Evolutionary conservation across 495 filamentous ascomycete genomes (phyloP).

Genomic region (Neurospora sp.): DNA sequence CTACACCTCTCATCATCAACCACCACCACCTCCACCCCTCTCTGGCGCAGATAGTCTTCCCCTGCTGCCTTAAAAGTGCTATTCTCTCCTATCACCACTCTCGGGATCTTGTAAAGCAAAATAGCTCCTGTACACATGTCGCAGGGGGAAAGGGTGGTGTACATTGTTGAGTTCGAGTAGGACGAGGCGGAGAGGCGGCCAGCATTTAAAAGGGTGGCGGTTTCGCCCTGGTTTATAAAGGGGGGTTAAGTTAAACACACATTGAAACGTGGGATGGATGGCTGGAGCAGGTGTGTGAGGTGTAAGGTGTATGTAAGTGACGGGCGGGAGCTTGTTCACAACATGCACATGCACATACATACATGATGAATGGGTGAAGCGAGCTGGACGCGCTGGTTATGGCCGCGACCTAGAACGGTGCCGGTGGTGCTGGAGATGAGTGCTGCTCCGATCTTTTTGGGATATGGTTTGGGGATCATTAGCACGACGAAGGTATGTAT

Average conservation of each 20-base stretch:
- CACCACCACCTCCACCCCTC: conserved; percentile 68
- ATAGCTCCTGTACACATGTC: conserved; percentile 82
- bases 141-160: conserved; percentile 78
- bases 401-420: conserved; percentile 65
- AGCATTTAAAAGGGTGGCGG: conserved; percentile 66
- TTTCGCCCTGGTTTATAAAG: conserved; percentile 41
- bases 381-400: conserved; percentile 75
- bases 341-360: background rate
- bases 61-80: conserved; percentile 61
- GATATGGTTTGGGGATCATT: background rate
- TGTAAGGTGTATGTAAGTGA: too few species aligned
- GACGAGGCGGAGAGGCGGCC: conserved; percentile 62
- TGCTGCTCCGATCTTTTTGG: conserved; percentile 52
- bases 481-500: background rate
- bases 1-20: conserved; percentile 59
- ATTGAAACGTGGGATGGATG: too few species aligned
- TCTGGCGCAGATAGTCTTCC: conserved; percentile 59
- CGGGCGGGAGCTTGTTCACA: too few species aligned
- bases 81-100: conserved; percentile 81
- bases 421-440: conserved; percentile 56
- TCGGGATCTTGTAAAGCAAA: conserved; percentile 66
- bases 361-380: conserved; percentile 69
- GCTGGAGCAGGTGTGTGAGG: too few species aligned
- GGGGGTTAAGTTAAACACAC: background rate
- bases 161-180: conserved; percentile 65